Evolutionary conservation across 2,329 filamentous ascomycete species (phyloP).

Genomic region (Penicillium sp.): DNA sequence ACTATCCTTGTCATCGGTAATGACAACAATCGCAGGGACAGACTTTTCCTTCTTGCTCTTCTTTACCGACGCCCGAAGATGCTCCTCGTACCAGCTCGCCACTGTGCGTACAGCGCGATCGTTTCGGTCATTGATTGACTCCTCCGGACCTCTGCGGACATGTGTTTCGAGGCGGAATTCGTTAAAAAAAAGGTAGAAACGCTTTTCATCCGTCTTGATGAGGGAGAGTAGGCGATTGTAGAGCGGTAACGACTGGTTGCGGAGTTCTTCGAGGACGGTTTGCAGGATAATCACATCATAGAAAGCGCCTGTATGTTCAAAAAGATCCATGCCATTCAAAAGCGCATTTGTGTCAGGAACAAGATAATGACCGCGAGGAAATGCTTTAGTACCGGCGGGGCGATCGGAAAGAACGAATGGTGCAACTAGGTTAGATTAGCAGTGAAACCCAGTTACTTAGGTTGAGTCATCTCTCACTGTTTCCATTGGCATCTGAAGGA

Average conservation of each 20-base stretch:
- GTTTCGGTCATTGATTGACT: constrained; percentile 95
- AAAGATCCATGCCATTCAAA: constrained; percentile 93
- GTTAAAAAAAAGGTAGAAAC: constrained; percentile 99
- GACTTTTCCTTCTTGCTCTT: constrained; percentile 57
- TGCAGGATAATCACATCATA: constrained; percentile 97
- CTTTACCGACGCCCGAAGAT: constrained; percentile 68
- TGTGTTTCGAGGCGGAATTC: constrained; percentile 95
- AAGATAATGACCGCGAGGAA: constrained; percentile 87
- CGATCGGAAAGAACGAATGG: constrained; percentile 88
- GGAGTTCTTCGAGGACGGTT: constrained; percentile 93
- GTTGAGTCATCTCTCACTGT: constrained; percentile 56
- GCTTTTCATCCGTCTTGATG: constrained; percentile 94
- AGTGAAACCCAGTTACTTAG: constrained; percentile 6
- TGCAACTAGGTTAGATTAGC: constrained; percentile 58
- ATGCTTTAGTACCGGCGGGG: constrained; percentile 80
- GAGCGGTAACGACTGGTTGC: constrained; percentile 88
- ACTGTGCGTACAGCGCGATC: constrained; percentile 87
- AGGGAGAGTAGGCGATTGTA: constrained; percentile 91
- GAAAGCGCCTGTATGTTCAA: constrained; percentile 88
- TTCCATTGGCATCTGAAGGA: constrained; percentile 77
- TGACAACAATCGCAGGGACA: constrained; percentile 81
- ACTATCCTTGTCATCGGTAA: constrained; percentile 91
- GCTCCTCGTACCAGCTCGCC: constrained; percentile 86
- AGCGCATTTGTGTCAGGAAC: constrained; percentile 96
- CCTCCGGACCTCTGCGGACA: constrained; percentile 71